Evolutionary conservation across 352 stramenopile genomes (phyloP).

Genomic region (Phytophthora brassicae): DNA sequence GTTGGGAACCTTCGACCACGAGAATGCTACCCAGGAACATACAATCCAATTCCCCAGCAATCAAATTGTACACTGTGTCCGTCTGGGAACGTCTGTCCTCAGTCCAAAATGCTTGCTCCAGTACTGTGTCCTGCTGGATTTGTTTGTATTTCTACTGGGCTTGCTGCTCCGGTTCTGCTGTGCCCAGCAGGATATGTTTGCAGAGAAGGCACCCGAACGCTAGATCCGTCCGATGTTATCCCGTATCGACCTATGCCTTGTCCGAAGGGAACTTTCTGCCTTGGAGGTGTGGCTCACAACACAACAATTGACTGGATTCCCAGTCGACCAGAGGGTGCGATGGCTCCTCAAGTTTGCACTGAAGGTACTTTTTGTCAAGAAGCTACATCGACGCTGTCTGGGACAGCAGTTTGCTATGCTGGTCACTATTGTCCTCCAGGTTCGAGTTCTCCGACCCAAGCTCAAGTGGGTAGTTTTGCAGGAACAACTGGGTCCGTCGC

Average conservation of each 20-base stretch:
- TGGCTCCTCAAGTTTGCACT: conserved; percentile 91
- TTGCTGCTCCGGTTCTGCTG: conserved; percentile 89
- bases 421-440: conserved; percentile 96
- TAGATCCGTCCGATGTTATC: conserved; percentile 85
- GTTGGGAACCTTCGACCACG: conserved; percentile 92
- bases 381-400: conserved; percentile 75
- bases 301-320: conserved; percentile 92
- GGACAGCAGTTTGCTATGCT: conserved; percentile 88
- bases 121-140: conserved; percentile 93
- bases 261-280: conserved; percentile 92
- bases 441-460: conserved; percentile 83
- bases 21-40: conserved; percentile 94
- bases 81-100: conserved; percentile 93
- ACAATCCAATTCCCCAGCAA: conserved; percentile 78
- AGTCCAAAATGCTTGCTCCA: conserved; percentile 71
- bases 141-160: conserved; percentile 92
- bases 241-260: conserved; percentile 87
- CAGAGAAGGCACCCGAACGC: conserved; percentile 87
- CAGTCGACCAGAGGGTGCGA: conserved; percentile 70
- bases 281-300: conserved; percentile 93
- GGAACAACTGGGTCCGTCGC: conserved; percentile 87
- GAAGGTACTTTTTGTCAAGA: conserved; percentile 95
- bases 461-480: conserved; percentile 93
- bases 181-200: conserved; percentile 97
- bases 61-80: conserved; percentile 95